Base-by-base conservation (phyloP, 2,329 filamentous ascomycete species). In the Beauveria medogensis region DNA sequence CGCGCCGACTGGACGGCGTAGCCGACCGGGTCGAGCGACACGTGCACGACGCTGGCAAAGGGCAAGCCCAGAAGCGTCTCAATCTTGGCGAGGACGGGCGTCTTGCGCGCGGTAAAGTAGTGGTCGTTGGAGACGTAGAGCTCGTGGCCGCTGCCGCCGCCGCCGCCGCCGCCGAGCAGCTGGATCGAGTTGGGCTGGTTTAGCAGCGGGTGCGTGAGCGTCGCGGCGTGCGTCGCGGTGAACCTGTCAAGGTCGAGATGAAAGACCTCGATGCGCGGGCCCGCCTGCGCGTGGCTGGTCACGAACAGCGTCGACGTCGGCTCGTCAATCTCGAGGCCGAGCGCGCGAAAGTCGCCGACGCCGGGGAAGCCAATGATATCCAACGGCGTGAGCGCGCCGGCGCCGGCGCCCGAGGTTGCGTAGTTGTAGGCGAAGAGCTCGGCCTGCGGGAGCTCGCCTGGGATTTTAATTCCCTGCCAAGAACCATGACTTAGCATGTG, bases 91-190 rank as follows among this genome's bases (percentile, higher is more conserved):
- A 77, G 64, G 1, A 71, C 3, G 0, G 60, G 65, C 3, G 63
- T 61, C 8, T 71, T 57, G 2, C 62, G 63, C 12, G 65, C 62
- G 1, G 69, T 65, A 60, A 78, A 72, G 63, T 69, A 58, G 62
- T 78, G 74, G 61, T 75, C 72, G 51, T 78, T 78, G 3, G 75
- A 77, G 22, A 78, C 70, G 56, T 73, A 74, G 22, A 79, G 65
- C 60, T 77, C 74, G 3, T 71, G 66, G 8, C 61, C 63, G n/a
- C n/a, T n/a, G 59, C 68, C 63, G 59, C 68, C 72, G 30, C 22
- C 22, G 22, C 22, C 22, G 8, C 61, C 63, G 59, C 68, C 63
- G 59, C 68, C 72, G 34, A 74, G 61, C 1, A 75, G 59, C 2
- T 67, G 67, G 16, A 79, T 73, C 8, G 75, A 67, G 62, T 79